Percentiles rank a stretch among this genome's conserved stretches.
These are phyloP conservation scores for Hemileccinum rubropunctum DNA, from an alignment of 768 basidiomycete genomes.

Conservation along the genomic window DNA sequence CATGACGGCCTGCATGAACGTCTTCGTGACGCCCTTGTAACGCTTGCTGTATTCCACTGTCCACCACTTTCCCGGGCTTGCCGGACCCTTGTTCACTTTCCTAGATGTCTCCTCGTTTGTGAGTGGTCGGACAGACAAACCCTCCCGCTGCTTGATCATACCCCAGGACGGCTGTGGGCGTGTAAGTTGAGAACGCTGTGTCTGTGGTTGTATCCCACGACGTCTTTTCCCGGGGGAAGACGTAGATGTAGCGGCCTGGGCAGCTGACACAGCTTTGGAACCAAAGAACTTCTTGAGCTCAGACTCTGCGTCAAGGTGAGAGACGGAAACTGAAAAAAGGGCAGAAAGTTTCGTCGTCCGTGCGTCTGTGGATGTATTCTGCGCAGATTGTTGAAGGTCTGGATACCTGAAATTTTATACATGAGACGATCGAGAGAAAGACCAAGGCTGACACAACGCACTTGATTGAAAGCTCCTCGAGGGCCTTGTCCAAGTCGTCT, in stretches of 20 bases:
- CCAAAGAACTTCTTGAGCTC: slow-evolving; percentile 96
- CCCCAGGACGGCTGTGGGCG: slow-evolving; percentile 78
- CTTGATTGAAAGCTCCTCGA: slow-evolving; percentile 84
- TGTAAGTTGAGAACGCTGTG: slow-evolving; percentile 68
- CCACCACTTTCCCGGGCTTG: slow-evolving; percentile 76
- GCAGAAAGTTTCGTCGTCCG: slow-evolving; percentile 39
- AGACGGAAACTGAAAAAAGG: slow-evolving; percentile 75
- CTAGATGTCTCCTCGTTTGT: slow-evolving; percentile 50
- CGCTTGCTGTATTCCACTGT: slow-evolving; percentile 82
- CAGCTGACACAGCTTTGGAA: slow-evolving; percentile 76
- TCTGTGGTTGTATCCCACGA: slow-evolving; percentile 34
- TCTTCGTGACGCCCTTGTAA: slow-evolving; percentile 77
- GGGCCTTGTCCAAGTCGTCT: slow-evolving; percentile 81
- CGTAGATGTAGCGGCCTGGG: slow-evolving; percentile 38
- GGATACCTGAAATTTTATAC: slow-evolving; percentile 42
- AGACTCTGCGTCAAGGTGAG: slow-evolving; percentile 82
- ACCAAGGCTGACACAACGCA: slow-evolving; percentile 29
- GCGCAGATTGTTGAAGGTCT: slow-evolving; percentile 40
- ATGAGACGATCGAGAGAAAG: neutral
- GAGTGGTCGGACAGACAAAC: slow-evolving; percentile 62
- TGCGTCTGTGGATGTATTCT: slow-evolving; percentile 25
- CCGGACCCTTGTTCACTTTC: slow-evolving; percentile 42
- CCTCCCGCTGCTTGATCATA: slow-evolving; percentile 64
- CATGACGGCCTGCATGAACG: slow-evolving; percentile 78
- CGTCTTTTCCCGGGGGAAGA: slow-evolving; percentile 37